Percentiles rank a stretch among this genome's conserved stretches.
These are phyloP conservation scores for Boletellus sp. DNA, from an alignment of 768 basidiomycete species.

Conservation along the genomic window DNA sequence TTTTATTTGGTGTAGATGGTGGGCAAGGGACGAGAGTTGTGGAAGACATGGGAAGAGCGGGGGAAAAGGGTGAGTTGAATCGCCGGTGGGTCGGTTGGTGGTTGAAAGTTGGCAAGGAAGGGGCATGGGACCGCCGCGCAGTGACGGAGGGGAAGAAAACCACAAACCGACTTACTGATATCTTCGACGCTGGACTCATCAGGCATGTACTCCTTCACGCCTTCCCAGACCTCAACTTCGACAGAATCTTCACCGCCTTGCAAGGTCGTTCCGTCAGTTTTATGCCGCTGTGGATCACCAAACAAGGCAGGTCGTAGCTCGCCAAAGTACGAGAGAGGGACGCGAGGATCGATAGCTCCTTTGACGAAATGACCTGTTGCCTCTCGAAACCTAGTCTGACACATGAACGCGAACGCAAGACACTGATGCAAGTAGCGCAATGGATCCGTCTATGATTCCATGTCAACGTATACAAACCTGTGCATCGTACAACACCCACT, in stretches of 20 bases:
- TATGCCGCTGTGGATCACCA: slow-evolving; percentile 7
- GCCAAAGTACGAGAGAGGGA: slow-evolving; percentile 78
- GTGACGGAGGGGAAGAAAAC: slow-evolving; percentile 18
- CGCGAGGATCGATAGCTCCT: slow-evolving; percentile 79
- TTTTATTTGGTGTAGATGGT: slow-evolving; percentile 20
- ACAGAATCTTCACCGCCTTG: slow-evolving; percentile 35
- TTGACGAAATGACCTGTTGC: slow-evolving; percentile 75
- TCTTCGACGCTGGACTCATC: slow-evolving; percentile 69
- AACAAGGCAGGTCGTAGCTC: slow-evolving; percentile 68
- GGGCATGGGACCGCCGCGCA: slow-evolving; percentile 12
- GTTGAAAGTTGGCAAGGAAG: slow-evolving; percentile 26
- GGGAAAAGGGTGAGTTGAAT: slow-evolving; percentile 27
- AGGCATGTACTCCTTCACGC: slow-evolving; percentile 70
- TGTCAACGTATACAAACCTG: slow-evolving; percentile 2
- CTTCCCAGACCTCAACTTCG: slow-evolving; percentile 66
- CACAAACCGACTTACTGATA: slow-evolving; percentile 65
- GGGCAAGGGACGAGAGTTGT: slow-evolving; percentile 33
- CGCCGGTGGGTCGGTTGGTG: slow-evolving; percentile 23
- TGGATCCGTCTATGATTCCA: slow-evolving; percentile 50
- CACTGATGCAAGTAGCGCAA: slow-evolving; percentile 77
- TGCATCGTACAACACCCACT: slow-evolving; percentile 4
- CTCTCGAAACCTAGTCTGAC: slow-evolving; percentile 79
- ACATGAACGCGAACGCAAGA: slow-evolving; percentile 75
- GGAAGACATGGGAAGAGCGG: slow-evolving; percentile 17
- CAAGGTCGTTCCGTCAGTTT: neutral